Evolutionary conservation across 768 basidiomycete species (phyloP), one percentile per base, ranked within the genome.

Genomic region (Podaxis pistillaris): DNA sequence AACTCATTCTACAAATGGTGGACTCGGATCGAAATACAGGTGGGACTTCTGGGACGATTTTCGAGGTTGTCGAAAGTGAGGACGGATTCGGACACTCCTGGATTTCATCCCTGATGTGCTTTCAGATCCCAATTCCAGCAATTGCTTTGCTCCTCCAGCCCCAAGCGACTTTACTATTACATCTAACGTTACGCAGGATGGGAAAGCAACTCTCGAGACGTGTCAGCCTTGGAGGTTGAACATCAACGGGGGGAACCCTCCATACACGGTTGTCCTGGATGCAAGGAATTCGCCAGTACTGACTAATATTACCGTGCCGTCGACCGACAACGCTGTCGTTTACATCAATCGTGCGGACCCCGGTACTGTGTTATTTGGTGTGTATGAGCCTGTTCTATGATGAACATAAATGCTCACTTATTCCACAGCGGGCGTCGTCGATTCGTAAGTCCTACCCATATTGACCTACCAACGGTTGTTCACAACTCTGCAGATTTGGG

Each of bases 181-280:
- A 4, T 62, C 79, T 7, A 81, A 81, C 66, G 70, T 78, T 52
- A 79, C 81, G 0, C 67, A 65, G 8, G 65, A 68, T 26, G 59
- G 33, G n/a, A 44, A 54, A 19, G 46, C 37, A 17, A 67, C 65
- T 8, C 59, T 83, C 1, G 62, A 70, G 44, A 81, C 81, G 12
- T 85, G 82, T 65, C 67, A 80, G 38, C 78, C 79, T 1, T 83
- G 82, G 82, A 78, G 80, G 3, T 62, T 83, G 3, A 74, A 70
- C 1, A 74, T 84, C 51, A 75, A 69, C 11, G 82, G 80, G 6
- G 81, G 80, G 11, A 69, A 70, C 0, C 75, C 76, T 37, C 85
- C 83, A 0, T 83, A 83, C 68, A 76, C 65, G 13, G 63, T 83
- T 17, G 78, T 76, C 0, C 62, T 85, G 26, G 75, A 74, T 36